Evolutionary conservation across 169 alveolate genomes (phyloP).

Genomic region (Plasmodium yoelii): DNA sequence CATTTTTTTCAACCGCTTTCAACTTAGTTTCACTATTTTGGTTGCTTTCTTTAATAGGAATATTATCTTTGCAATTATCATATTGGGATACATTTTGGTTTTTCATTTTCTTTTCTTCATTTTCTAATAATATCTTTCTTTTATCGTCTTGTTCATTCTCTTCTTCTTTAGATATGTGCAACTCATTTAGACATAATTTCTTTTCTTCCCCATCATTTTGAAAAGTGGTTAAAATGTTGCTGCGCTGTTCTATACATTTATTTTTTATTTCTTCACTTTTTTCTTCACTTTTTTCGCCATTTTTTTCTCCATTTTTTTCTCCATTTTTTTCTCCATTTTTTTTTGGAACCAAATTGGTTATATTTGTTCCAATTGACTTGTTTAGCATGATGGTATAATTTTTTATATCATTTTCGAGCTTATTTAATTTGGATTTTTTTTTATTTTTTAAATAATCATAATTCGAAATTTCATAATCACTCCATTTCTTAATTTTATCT

Average conservation of each 20-base stretch:
- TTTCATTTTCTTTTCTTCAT: background rate
- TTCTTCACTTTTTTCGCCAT: background rate
- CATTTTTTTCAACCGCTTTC: background rate
- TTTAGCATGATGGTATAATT: no score
- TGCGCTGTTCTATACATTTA: background rate
- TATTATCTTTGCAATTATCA: background rate
- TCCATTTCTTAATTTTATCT: no score
- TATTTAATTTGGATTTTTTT: background rate
- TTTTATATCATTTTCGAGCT: no score
- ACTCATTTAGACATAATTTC: no score
- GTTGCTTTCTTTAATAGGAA: background rate
- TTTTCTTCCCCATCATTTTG: background rate
- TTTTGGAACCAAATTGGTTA: no score
- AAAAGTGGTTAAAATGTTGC: background rate
- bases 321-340: no score
- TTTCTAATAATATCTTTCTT: background rate
- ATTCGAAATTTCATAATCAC: no score
- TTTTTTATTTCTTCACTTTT: background rate
- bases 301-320: no score
- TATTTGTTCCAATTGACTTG: no score
- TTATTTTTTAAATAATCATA: background rate
- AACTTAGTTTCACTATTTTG: background rate
- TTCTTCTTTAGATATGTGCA: no score
- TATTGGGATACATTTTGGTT: background rate
- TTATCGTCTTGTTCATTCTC: background rate